Evolutionary conservation across 75 land plant genomes (phyloP).

Genomic region (Cunninghamia lanceolata): DNA sequence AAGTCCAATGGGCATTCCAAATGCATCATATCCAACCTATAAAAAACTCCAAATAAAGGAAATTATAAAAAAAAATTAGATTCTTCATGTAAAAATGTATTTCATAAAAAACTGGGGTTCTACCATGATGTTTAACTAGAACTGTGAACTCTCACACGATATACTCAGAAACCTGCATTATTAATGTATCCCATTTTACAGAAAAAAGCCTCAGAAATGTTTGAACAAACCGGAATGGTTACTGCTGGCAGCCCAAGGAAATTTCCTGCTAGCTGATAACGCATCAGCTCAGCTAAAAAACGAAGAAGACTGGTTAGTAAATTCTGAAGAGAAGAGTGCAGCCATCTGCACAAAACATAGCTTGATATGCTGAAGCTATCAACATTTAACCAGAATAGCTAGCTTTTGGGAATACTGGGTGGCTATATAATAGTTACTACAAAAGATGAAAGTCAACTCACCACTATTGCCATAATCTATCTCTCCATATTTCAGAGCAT

Average conservation of each 20-base stretch:
- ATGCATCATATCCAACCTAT: constrained; percentile 82
- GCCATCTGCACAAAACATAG: neutral
- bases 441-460: constrained; percentile 13
- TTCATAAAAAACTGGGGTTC: neutral
- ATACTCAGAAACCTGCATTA: neutral
- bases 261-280: constrained; percentile 73
- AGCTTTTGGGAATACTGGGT: neutral
- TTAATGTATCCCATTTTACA: neutral
- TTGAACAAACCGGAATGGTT: constrained; percentile 55
- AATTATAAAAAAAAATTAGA: neutral
- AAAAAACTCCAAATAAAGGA: neutral
- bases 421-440: neutral
- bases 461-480: constrained; percentile 87
- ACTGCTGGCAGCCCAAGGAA: constrained; percentile 87
- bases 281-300: constrained; percentile 68
- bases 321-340: neutral
- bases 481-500: constrained; percentile 62
- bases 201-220: neutral
- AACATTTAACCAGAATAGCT: neutral
- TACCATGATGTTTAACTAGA: no score
- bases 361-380: neutral
- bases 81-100: neutral
- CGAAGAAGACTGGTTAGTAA: neutral
- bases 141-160: neutral
- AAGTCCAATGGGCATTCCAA: constrained; percentile 89